Conservation (phyloP, 2,329 filamentous ascomycete genomes). For the Fusarium succisae region DNA sequence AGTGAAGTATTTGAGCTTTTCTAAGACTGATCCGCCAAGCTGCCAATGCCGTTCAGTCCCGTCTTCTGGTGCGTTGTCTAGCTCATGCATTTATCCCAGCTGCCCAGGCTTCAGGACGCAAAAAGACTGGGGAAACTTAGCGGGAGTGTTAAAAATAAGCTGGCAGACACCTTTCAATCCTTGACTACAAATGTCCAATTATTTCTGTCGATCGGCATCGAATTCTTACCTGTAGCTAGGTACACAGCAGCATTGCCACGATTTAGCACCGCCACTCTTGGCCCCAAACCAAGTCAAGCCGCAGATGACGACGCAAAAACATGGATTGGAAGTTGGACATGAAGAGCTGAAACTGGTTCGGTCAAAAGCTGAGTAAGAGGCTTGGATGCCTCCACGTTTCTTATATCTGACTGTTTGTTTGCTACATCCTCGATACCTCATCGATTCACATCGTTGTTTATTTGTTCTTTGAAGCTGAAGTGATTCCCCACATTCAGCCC, state of each 20-base stretch:
- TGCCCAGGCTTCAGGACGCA: background rate
- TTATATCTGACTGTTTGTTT: slow-evolving; percentile 21
- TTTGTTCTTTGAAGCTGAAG: background rate
- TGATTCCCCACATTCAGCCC: slow-evolving; percentile 24
- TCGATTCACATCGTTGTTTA: background rate
- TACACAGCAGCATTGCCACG: slow-evolving; percentile 21
- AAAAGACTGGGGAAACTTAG: background rate
- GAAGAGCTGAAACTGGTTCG: slow-evolving; percentile 1
- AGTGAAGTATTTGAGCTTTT: background rate
- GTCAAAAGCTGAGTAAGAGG: slow-evolving; percentile 33
- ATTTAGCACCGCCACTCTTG: slow-evolving; percentile 32
- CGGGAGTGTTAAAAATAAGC: rapidly evolving
- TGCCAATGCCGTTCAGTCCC: slow-evolving; percentile 9
- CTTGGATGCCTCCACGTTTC: slow-evolving; percentile 24
- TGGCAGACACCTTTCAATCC: rapidly evolving
- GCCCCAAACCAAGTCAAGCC: slow-evolving; percentile 27
- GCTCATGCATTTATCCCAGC: background rate
- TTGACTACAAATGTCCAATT: rapidly evolving
- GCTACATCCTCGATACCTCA: background rate
- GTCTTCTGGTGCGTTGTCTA: background rate
- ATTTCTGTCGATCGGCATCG: rapidly evolving
- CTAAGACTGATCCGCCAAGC: background rate
- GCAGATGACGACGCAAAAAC: slow-evolving; percentile 34
- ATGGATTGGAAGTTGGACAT: slow-evolving; percentile 16
- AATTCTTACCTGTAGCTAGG: background rate